These are phyloP conservation scores for Ceratobasidium sp. DNA, from an alignment of 1,284 basidiomycete genomes.

Conservation along the genomic window DNA sequence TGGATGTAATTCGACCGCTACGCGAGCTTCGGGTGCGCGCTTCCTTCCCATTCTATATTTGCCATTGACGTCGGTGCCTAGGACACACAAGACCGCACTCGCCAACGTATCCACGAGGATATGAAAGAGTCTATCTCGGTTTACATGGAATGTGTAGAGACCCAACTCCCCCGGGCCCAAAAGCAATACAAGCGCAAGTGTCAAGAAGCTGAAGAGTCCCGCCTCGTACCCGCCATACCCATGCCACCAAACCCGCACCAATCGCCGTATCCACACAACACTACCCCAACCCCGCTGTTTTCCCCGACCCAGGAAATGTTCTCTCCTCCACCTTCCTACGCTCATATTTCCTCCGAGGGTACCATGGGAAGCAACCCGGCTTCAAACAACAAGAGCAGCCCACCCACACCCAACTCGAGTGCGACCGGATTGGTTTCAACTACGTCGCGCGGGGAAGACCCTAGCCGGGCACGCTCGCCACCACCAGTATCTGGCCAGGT, in stretches of 20 bases:
- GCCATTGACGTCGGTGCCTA: slow-evolving; percentile 54
- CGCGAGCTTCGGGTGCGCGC: slow-evolving; percentile 71
- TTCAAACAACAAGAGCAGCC: slow-evolving; percentile 16
- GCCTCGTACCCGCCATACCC: slow-evolving; percentile 18
- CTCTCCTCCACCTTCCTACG: slow-evolving; percentile 49
- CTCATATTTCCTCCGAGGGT: slow-evolving; percentile 59
- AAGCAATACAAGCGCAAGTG: slow-evolving; percentile 82
- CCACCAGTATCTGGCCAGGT: background rate
- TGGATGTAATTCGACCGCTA: slow-evolving; percentile 78
- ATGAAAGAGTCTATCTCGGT: slow-evolving; percentile 77
- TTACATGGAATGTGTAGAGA: slow-evolving; percentile 84
- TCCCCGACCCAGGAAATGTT: slow-evolving; percentile 49
- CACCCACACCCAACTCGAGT: slow-evolving; percentile 39
- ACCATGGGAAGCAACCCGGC: slow-evolving; percentile 35
- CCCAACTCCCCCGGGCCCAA: slow-evolving; percentile 80
- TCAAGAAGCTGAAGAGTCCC: slow-evolving; percentile 80
- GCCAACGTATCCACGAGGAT: slow-evolving; percentile 90
- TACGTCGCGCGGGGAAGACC: slow-evolving; percentile 60
- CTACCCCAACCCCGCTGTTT: slow-evolving; percentile 4
- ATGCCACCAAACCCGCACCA: slow-evolving; percentile 15
- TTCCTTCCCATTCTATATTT: slow-evolving; percentile 22
- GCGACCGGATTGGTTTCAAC: slow-evolving; percentile 53
- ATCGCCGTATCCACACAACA: background rate
- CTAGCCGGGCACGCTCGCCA: slow-evolving; percentile 68
- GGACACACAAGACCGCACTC: slow-evolving; percentile 89